Percentiles rank a stretch among this genome's conserved stretches.
Conservation (phyloP, 352 stramenopile genomes). For the Pythium dissotocum region DNA sequence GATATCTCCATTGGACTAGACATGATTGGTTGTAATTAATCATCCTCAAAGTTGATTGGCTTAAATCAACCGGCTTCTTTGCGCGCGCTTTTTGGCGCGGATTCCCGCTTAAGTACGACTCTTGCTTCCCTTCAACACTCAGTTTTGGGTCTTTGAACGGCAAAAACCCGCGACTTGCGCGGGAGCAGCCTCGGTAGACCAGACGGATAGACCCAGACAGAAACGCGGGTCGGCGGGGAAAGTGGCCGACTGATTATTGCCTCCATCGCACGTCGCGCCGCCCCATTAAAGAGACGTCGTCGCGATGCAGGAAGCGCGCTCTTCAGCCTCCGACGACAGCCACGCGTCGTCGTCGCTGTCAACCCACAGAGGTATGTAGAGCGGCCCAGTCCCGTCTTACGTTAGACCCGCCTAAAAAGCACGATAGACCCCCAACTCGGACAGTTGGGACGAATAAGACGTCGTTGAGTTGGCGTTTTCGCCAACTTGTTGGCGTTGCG, state of each 20-base stretch:
- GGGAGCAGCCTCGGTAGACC: constrained; percentile 4
- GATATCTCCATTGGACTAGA: neutral
- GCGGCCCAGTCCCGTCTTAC: neutral
- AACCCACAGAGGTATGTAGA: neutral
- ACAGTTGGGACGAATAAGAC: neutral
- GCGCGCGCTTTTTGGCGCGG: constrained; percentile 22
- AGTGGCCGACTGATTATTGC: constrained; percentile 1
- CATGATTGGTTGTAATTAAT: constrained; percentile 8
- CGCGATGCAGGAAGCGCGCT: constrained; percentile 1
- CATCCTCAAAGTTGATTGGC: constrained; percentile 1
- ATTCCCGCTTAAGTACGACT: constrained; percentile 23
- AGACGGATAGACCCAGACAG: neutral
- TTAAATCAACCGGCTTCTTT: neutral
- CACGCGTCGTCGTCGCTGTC: constrained; percentile 1
- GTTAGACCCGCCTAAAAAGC: neutral
- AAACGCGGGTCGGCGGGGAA: neutral
- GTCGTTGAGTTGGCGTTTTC: neutral
- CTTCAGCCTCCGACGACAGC: neutral
- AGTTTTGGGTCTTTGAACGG: constrained; percentile 25
- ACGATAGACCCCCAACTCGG: neutral
- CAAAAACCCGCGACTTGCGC: constrained; percentile 17
- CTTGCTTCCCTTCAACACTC: constrained; percentile 10
- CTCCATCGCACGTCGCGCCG: neutral
- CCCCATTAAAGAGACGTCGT: neutral
- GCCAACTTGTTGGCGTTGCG: neutral